phyloP scores from a whole-genome alignment of 257 asterid species.

The Petunia secreta region DNA sequence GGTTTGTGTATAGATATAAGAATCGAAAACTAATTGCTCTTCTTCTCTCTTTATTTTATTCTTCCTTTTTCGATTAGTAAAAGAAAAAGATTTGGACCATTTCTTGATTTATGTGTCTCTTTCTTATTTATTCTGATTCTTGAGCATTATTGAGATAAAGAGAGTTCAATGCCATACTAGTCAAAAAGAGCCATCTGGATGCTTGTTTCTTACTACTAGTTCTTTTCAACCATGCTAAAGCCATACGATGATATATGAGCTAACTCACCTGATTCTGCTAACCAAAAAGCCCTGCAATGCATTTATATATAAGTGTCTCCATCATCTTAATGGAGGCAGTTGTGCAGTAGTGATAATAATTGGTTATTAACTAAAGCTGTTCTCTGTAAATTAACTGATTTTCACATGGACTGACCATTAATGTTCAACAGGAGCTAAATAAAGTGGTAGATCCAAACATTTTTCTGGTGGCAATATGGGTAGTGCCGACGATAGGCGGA shows the following conservation, averaged over 20 bases:
- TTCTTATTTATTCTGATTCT: not conserved
- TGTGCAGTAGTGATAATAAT: conserved; percentile 14
- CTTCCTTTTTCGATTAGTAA: not conserved
- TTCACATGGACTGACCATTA: not conserved
- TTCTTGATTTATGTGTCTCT: not conserved
- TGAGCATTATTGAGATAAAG: not conserved
- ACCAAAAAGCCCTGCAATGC: not conserved
- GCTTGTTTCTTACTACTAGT: not conserved
- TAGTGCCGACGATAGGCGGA: conserved; percentile 32
- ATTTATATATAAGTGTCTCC: not conserved
- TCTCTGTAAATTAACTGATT: conserved; percentile 18
- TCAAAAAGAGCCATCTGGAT: conserved; percentile 5
- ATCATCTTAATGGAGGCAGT: not conserved
- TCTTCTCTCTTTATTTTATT: not conserved
- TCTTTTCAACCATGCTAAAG: too few relatives aligned
- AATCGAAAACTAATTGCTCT: not conserved
- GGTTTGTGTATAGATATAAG: not conserved
- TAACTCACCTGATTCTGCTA: conserved; percentile 1
- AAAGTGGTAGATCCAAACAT: not conserved
- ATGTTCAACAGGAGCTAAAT: conserved; percentile 24
- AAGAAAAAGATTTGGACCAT: too few relatives aligned
- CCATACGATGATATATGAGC: not conserved
- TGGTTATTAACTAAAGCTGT: conserved; percentile 19
- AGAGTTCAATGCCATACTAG: not conserved
- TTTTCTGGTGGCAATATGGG: conserved; percentile 17